These are phyloP conservation scores for Diaporthe citrichinensis DNA, from an alignment of 2,329 filamentous ascomycete genomes.

Conservation along the genomic window DNA sequence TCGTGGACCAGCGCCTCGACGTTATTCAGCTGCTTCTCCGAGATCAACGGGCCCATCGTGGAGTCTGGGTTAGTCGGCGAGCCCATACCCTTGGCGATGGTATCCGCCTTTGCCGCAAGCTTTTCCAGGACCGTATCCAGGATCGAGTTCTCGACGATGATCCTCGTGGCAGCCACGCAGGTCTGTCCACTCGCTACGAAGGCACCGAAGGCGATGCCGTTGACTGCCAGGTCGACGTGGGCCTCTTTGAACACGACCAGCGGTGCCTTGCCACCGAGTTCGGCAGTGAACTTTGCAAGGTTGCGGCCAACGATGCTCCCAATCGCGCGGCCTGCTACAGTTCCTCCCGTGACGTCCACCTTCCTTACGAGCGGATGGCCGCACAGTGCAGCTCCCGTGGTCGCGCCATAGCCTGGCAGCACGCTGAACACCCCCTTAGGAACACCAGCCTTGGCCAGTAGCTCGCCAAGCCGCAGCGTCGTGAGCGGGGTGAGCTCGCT, in stretches of 20 bases:
- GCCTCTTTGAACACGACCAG: constrained; percentile 77
- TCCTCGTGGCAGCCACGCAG: constrained; percentile 79
- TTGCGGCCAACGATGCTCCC: constrained; percentile 76
- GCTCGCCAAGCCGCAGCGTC: constrained; percentile 69
- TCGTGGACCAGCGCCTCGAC: constrained; percentile 77
- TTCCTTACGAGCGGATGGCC: constrained; percentile 70
- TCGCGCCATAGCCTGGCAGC: constrained; percentile 66
- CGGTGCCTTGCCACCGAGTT: constrained; percentile 80
- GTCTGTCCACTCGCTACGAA: constrained; percentile 70
- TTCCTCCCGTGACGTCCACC: constrained; percentile 84
- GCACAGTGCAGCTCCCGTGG: constrained; percentile 67
- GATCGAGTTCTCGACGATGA: constrained; percentile 80
- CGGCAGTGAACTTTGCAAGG: constrained; percentile 78
- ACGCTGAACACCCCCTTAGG: constrained; percentile 79
- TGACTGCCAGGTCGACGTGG: constrained; percentile 75
- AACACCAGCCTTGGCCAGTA: constrained; percentile 77
- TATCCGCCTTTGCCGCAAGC: constrained; percentile 75
- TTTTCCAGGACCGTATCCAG: constrained; percentile 74
- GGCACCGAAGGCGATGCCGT: constrained; percentile 75
- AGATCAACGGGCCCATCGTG: constrained; percentile 76
- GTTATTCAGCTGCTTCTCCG: constrained; percentile 72
- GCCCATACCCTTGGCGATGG: constrained; percentile 68
- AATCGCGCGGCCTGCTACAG: constrained; percentile 76
- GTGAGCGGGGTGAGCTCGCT: constrained; percentile 75
- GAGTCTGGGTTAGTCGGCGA: constrained; percentile 68